Percentiles rank a stretch among this genome's conserved stretches.
Evolutionary conservation across 345 rosid genomes (phyloP).

Genomic region (Rhodomyrtus tomentosa): DNA sequence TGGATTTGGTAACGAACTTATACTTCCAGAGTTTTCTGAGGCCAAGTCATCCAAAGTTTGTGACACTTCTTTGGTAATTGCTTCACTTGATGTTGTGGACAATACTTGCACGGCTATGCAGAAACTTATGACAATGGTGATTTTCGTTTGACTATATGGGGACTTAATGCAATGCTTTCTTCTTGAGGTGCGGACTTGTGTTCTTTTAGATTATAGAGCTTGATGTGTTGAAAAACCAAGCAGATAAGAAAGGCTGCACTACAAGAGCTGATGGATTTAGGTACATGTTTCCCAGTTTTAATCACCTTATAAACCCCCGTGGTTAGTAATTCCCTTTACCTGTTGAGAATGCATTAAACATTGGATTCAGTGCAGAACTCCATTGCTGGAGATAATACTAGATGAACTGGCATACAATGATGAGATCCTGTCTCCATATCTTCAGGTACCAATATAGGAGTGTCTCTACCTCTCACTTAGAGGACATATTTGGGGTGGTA

Average conservation of each 20-base stretch:
- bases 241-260: slow-evolving; percentile 40
- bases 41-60: no score
- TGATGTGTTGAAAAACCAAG: slow-evolving; percentile 61
- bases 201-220: slow-evolving; percentile 64
- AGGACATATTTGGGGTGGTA: not conserved
- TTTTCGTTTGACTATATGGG: not conserved
- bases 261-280: slow-evolving; percentile 72
- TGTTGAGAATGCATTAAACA: not conserved
- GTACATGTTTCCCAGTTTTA: slow-evolving; percentile 14
- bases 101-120: no score
- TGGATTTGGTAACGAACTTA: no score
- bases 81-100: no score
- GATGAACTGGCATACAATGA: slow-evolving; percentile 58
- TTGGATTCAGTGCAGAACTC: slow-evolving; percentile 47
- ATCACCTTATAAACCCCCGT: not conserved
- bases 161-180: not conserved
- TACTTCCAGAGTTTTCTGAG: no score
- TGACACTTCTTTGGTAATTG: no score
- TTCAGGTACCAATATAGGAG: slow-evolving; percentile 36
- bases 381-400: slow-evolving; percentile 54
- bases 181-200: not conserved
- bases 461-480: not conserved
- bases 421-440: slow-evolving; percentile 40
- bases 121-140: no score
- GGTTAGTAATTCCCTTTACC: not conserved